Evolutionary conservation across 352 stramenopile species (phyloP).

Genomic region (Phytophthora pseudosyringae): DNA sequence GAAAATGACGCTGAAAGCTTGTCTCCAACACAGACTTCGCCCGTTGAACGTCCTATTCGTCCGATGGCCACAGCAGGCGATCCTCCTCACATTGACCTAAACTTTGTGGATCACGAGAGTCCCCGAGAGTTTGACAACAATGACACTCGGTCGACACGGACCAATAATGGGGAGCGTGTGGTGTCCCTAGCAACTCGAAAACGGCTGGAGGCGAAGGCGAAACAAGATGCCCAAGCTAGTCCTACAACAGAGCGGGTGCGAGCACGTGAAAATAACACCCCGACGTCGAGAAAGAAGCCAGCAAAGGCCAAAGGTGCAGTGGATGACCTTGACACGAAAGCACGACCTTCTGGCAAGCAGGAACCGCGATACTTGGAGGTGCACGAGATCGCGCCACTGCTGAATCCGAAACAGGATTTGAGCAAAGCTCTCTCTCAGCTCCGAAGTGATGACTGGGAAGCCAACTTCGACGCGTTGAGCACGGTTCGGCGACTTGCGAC

Average conservation of each 20-base stretch:
- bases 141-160: constrained; percentile 19
- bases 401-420: constrained; percentile 63
- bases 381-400: constrained; percentile 64
- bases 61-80: constrained; percentile 23
- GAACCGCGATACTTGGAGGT: constrained; percentile 70
- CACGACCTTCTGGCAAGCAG: constrained; percentile 45
- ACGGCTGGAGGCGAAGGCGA: constrained; percentile 67
- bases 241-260: neutral
- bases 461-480: constrained; percentile 72
- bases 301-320: constrained; percentile 4
- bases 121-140: constrained; percentile 28
- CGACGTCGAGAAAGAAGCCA: constrained; percentile 19
- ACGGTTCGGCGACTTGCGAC: constrained; percentile 56
- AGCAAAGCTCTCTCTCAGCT: constrained; percentile 48
- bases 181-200: constrained; percentile 47
- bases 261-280: neutral
- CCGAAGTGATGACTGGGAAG: constrained; percentile 60
- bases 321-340: constrained; percentile 19
- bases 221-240: constrained; percentile 34
- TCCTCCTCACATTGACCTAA: constrained; percentile 10
- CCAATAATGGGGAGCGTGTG: constrained; percentile 9
- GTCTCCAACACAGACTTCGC: constrained; percentile 8
- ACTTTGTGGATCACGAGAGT: constrained; percentile 9
- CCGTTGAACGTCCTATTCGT: constrained; percentile 54
- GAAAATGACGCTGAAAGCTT: constrained; percentile 4